Base-by-base conservation (phyloP, 768 basidiomycete genomes). In the Kockovaella imperatae region DNA sequence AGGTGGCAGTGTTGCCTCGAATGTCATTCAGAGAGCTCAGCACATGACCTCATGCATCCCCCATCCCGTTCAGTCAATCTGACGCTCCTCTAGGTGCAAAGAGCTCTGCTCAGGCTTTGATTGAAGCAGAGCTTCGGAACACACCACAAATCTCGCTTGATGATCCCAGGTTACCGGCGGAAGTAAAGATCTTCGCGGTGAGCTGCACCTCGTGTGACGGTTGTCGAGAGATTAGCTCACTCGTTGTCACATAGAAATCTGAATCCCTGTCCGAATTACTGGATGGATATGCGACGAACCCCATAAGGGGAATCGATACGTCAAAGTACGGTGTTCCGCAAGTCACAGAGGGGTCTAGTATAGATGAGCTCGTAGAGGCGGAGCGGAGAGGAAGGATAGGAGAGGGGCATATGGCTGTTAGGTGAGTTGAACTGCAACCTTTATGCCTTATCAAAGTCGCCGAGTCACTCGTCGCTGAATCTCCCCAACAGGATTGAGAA, bases 401-500 rank as follows among this genome's bases (percentile, higher is more conserved):
- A 7, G 56, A 65, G 45, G 67, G 54, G 15, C 65, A 68, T 39
- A 69, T 71, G 69, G 55, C 55, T 21, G 26, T 67, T 21, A 53
- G 68, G 68, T 67, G 34, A 21, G 62, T 60, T 5, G 21, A 28
- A 11, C 14, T 32, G 10, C 10, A 17, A 18, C n/a, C 26, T 24
- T 5, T 21, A 3, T 13, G 29, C 17, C 21, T 21, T 32, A 14
- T 3, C 28, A 13, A 17, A 23, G 35, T 3, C 20, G 23, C 29
- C 5, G 17, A n/a, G 14, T 7, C 6, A 13, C 38, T 23, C 23
- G 29, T 38, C 23, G 21, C 21, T 11, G 1, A 42, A 13, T 14
- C 15, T 47, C 31, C 47, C 20, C 6, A 1, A 23, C 55, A 93
- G 91, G 54, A 81, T 85, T 57, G 83, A 82, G 18, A 96, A 95